Base-by-base conservation (phyloP, 495 filamentous ascomycete genomes). In the Letharia columbiana region DNA sequence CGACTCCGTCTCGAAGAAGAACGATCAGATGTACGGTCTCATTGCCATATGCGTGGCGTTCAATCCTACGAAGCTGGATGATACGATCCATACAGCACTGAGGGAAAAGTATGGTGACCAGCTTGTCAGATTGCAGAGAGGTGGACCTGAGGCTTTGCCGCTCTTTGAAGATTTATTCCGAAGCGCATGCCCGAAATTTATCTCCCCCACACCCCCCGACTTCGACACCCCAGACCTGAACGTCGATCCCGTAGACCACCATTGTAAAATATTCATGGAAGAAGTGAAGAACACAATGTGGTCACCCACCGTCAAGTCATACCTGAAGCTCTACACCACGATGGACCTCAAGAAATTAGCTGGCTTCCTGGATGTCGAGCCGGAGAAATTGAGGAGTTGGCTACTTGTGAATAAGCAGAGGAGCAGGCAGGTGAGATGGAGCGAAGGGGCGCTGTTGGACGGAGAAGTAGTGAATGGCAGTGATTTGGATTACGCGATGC, bases 301-400 rank as follows among this genome's bases (percentile, higher is more conserved):
- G 75, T 91, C 89, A 75, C 94, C 94, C 49, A 96, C 92, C 47
- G 85, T 98, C 72, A 95, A 93, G 80, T 96, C 92, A 63, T 98
- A 98, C 82, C 85, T 98, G 66, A 94, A 96, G 75, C 91, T 98
- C 64, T 98, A 98, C 83, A 98, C 95, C 50, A 98, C 95, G 68
- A 97, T 98, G 91, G 94, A 98, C 74, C 81, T 98, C 68, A 93
- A 95, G 82, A 98, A 98, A 80, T 85, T 98, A 63, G 93, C 94
- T 64, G 92, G 91, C 62, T 98, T 98, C 85, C 82, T 98, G 59
- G 92, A 97, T 69, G 90, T 96, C 57, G 86, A 96, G 75, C 89
- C 92, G 6, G 95, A 98, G 77, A 88, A 92, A 77, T 82, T 98
- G 71, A 83, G 94, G 69, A 87, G 87, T 45, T 94, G 91, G 86